Conservation (phyloP, 2,329 filamentous ascomycete species). For the Cadophora sp. region DNA sequence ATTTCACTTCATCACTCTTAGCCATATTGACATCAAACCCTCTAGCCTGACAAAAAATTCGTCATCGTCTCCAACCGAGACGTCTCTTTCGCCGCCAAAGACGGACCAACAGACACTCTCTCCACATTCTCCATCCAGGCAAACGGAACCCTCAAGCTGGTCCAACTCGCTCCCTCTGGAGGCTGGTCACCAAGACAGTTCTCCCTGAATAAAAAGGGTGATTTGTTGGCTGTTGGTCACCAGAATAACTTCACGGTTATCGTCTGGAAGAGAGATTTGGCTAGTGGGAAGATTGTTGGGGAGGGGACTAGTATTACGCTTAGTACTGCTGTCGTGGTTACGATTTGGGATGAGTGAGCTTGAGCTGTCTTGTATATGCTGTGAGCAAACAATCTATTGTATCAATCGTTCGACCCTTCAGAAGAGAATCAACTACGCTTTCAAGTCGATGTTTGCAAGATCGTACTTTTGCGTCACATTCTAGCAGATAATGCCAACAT, state of each 20-base stretch:
- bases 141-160: slow-evolving; percentile 49
- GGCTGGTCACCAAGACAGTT: slow-evolving; percentile 54
- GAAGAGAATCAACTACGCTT: too few species aligned
- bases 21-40: too few species aligned
- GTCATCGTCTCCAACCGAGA: slow-evolving; percentile 31
- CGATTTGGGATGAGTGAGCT: slow-evolving; percentile 22
- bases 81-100: slow-evolving; percentile 22
- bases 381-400: too few species aligned
- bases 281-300: slow-evolving; percentile 48
- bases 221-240: slow-evolving; percentile 52
- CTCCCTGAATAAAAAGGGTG: slow-evolving; percentile 51
- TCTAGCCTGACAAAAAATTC: slow-evolving; percentile 29
- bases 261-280: slow-evolving; percentile 49
- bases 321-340: slow-evolving; percentile 6
- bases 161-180: slow-evolving; percentile 52
- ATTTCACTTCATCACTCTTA: too few species aligned
- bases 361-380: too few species aligned
- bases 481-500: too few species aligned
- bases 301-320: neutral
- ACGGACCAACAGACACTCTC: slow-evolving; percentile 47
- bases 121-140: slow-evolving; percentile 47
- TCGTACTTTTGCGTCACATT: too few species aligned
- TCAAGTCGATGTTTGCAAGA: too few species aligned
- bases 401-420: too few species aligned
- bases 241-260: slow-evolving; percentile 49